A percentile compares a stretch with the other conserved stretches of the same genome.
Conservation (phyloP, 2,329 filamentous ascomycete genomes). For the Apiospora marii region DNA sequence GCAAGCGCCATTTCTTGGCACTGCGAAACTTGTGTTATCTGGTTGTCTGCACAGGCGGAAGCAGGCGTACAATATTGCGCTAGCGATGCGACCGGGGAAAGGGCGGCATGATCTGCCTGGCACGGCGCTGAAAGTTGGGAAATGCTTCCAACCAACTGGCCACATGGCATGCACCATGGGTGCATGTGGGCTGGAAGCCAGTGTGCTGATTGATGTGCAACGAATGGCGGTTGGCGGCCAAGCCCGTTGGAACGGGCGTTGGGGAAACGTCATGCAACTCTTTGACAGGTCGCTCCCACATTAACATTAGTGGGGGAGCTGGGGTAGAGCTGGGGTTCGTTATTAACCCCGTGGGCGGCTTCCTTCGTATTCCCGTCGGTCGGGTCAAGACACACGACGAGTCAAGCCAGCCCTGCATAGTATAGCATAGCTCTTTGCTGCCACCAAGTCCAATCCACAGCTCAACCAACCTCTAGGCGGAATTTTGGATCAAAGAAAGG, state of each 20-base stretch:
- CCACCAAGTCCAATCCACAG: background rate
- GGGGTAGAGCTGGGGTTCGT: background rate
- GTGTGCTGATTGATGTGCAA: conserved; percentile 15
- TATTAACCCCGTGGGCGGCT: conserved; percentile 5
- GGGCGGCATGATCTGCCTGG: background rate
- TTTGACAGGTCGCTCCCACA: conserved; percentile 16
- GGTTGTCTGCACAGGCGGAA: background rate
- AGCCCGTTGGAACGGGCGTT: background rate
- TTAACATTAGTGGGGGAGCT: conserved; percentile 17
- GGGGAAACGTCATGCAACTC: conserved; percentile 5
- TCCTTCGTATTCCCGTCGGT: background rate
- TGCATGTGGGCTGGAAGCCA: conserved; percentile 9
- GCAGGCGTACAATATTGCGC: background rate
- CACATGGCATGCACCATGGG: conserved; percentile 15
- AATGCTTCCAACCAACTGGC: background rate
- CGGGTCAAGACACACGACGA: conserved; percentile 9
- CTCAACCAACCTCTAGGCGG: background rate
- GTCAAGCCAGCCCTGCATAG: background rate
- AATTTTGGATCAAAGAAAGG: background rate
- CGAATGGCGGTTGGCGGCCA: conserved; percentile 13
- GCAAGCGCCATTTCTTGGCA: background rate
- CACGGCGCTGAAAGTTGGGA: background rate
- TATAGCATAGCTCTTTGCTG: background rate
- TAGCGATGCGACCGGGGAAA: conserved; percentile 2
- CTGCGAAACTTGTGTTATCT: background rate